Evolutionary conservation across 2,329 filamentous ascomycete genomes (phyloP).

Genomic region (Calonectria pauciramosa): DNA sequence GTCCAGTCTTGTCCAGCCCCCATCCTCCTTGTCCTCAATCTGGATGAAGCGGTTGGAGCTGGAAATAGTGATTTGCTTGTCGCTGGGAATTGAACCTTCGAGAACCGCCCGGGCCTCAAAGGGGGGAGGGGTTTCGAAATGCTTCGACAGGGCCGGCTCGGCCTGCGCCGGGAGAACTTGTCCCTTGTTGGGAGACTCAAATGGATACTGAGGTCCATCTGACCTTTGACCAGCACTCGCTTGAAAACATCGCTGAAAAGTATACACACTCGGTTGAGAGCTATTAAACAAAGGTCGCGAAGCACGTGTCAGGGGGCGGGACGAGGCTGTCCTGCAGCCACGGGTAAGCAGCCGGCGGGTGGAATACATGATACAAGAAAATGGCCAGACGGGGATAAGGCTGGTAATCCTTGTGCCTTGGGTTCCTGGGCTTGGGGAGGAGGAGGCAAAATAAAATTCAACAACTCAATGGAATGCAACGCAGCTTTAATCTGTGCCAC

Average conservation of each 20-base stretch:
- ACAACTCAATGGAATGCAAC: not conserved
- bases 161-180: not conserved
- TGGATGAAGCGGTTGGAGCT: conserved; percentile 46
- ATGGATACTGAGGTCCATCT: conserved; percentile 8
- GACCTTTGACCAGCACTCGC: conserved; percentile 36
- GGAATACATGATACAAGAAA: conserved; percentile 31
- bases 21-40: conserved; percentile 36
- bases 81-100: conserved; percentile 10
- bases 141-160: conserved; percentile 27
- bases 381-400: not conserved
- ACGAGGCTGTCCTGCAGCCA: conserved; percentile 29
- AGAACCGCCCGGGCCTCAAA: conserved; percentile 32
- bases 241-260: conserved; percentile 18
- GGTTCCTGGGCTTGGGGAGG: not conserved
- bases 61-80: conserved; percentile 40
- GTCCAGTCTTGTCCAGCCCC: conserved; percentile 44
- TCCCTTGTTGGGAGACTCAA: conserved; percentile 27
- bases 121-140: conserved; percentile 16
- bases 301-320: not conserved
- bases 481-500: conserved; percentile 6
- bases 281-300: not conserved
- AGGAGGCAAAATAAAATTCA: not conserved
- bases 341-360: conserved; percentile 19
- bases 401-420: not conserved
- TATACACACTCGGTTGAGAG: conserved; percentile 1